Conservation (phyloP, 2,329 filamentous ascomycete species). For the Sporothrix schenckii region DNA sequence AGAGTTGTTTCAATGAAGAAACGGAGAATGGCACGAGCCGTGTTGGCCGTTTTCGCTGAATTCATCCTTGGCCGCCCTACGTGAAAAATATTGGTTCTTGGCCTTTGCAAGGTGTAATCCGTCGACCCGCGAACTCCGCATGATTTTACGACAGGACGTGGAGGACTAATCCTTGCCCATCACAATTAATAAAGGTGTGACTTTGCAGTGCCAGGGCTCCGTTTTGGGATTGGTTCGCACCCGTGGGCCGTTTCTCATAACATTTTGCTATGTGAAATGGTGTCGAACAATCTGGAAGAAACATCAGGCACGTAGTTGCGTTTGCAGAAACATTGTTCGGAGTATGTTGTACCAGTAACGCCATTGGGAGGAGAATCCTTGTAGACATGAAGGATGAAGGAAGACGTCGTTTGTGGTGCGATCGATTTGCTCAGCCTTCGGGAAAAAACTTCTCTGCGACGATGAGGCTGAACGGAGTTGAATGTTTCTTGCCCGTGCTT, state of each 20-base stretch:
- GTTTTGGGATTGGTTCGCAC: not conserved
- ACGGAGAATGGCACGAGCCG: not conserved
- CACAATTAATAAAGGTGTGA: slow-evolving; percentile 17
- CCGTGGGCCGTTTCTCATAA: not conserved
- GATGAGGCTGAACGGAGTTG: no score
- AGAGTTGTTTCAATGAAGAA: not conserved
- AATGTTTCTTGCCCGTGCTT: no score
- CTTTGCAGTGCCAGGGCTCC: not conserved
- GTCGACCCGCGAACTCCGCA: not conserved
- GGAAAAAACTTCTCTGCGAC: no score
- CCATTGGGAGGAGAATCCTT: no score
- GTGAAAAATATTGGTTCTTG: not conserved
- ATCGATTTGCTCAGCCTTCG: no score
- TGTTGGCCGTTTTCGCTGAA: no score
- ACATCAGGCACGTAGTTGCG: no score
- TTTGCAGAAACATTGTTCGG: no score
- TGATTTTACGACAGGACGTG: not conserved
- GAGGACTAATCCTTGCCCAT: slow-evolving; percentile 25
- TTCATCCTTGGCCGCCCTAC: not conserved
- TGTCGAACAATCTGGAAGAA: no score
- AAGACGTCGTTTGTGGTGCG: no score
- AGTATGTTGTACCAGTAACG: no score
- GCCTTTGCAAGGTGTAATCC: not conserved
- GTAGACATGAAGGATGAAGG: no score
- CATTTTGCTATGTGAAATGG: not conserved